Evolutionary conservation across 1,284 basidiomycete species (phyloP), one percentile per base, ranked within the genome.

Genomic region (Cutaneotrichosporon cyanovorans): DNA sequence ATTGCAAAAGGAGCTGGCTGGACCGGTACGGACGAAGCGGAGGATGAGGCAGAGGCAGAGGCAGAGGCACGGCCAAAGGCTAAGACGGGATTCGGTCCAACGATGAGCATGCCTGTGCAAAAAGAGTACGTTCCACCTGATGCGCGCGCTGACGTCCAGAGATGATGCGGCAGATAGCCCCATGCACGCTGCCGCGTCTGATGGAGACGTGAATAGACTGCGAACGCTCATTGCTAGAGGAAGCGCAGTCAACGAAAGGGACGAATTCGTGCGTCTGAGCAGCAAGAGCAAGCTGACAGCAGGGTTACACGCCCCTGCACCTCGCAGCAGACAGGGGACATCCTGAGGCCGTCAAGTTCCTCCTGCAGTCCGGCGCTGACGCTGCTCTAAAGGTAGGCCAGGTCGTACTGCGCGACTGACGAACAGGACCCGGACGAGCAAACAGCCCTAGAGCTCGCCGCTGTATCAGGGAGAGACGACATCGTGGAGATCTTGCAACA

Each of bases 241-340:
- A 0, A 65, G 65, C 1, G 40, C 60, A 8, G 69, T 81, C 46
- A 70, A 82, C 57, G 65, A 67, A 20, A 62, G 62, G 34, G 81
- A 82, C 47, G 76, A 84, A 71, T 85, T 79, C 72, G 87, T 89
- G 65, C 65, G 69, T 63, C 12, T 16, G 30, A 36, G 18, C 11
- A 19, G 51, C 34, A 19, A 15, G 22, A 2, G 12, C 21, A 14
- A 23, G 38, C 18, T 16, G 39, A 51, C 30, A 9, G 19, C 62
- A 91, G 86, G 88, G 85, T 28, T 90, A 86, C 63, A 85, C 88
- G 0, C 77, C 88, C 12, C 66, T 93, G 20, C 89, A 93, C 60
- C 76, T 92, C 0, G 88, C 89, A 1, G 80, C 81, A 16, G 89
- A 93, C 62, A 75, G 89, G 63, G 89, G 88, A 0, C 77, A 81